phyloP scores from a whole-genome alignment of 176 grass and related monocot species.

The maize (Zea mays) region DNA sequence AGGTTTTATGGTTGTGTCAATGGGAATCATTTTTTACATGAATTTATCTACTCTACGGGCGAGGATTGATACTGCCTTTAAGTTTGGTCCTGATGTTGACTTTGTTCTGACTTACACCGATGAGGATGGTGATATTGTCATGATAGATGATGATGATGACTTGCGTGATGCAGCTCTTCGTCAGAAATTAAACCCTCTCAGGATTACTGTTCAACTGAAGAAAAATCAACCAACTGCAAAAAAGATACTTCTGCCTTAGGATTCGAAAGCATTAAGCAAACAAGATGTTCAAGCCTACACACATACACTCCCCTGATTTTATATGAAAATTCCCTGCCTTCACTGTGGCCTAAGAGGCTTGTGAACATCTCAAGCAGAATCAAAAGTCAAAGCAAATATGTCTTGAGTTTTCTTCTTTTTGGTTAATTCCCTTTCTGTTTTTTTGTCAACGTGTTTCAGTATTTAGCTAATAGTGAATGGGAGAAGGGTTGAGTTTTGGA shows the following conservation, averaged over 20 bases:
- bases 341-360: too few species aligned
- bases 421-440: too few species aligned
- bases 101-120: conserved; percentile 76
- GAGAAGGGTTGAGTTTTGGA: too few species aligned
- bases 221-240: conserved; percentile 16
- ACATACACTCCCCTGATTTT: too few species aligned
- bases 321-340: too few species aligned
- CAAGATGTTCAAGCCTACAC: too few species aligned
- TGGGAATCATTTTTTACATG: conserved; percentile 38
- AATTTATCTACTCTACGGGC: conserved; percentile 53
- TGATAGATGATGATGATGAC: conserved; percentile 84
- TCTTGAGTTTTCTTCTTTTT: too few species aligned
- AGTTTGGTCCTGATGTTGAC: conserved; percentile 54
- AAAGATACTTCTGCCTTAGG: conserved; percentile 25
- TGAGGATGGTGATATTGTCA: conserved; percentile 75
- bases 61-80: conserved; percentile 74
- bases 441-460: too few species aligned
- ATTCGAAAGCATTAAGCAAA: too few species aligned
- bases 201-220: conserved; percentile 83
- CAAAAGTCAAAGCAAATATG: too few species aligned
- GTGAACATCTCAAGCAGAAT: too few species aligned
- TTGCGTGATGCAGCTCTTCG: conserved; percentile 76
- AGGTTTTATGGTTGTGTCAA: conserved; percentile 56
- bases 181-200: conserved; percentile 83
- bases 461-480: too few species aligned